Evolutionary conservation across 768 basidiomycete species (phyloP), one percentile per base, ranked within the genome.

Genomic region (Termitomyces sp.): DNA sequence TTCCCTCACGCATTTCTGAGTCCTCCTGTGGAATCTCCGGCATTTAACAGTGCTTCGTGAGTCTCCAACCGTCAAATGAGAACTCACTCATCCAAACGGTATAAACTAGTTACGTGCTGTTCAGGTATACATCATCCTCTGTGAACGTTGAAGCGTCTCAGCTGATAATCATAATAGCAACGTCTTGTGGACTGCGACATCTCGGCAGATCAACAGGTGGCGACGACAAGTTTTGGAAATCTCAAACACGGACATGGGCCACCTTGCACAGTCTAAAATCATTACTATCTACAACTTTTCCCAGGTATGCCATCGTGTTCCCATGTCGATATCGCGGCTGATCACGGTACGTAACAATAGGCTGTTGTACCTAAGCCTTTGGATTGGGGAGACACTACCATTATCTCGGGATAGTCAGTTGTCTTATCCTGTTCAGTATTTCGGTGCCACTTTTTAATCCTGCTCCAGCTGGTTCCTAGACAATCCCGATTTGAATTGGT

Each of bases 241-340:
- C 12, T 64, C 62, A 4, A 70, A 74, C 41, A 87, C 84, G 0
- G 80, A 85, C 57, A 82, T 87, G 79, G 77, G 79, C 3, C 77
- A 80, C 55, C 62, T 82, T 21, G 78, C 78, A 2, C 78, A 83
- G 53, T 77, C 78, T n/a, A 83, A 85, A 59, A 79, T 82, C 17
- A 74, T 78, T 0, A 83, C 83, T 59, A 75, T 86, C 38, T 87
- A 87, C 68, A 85, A 87, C 63, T 87, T 88, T 62, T 83, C 81
- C n/a, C 72, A 73, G 61, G 78, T 77, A 60, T 43, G 66, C 62
- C 28, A 42, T 28, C 1, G 22, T 17, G 11, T 32, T 24, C 43
- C n/a, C 0, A 22, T 32, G 12, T n/a, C 28, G 32, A 19, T 30
- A 34, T 44, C 42, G 42, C 7, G 5, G 5, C 55, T 46, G 17